Base-by-base conservation (phyloP, 805 yeast genomes). In the Wickerhamiella dianesei region DNA sequence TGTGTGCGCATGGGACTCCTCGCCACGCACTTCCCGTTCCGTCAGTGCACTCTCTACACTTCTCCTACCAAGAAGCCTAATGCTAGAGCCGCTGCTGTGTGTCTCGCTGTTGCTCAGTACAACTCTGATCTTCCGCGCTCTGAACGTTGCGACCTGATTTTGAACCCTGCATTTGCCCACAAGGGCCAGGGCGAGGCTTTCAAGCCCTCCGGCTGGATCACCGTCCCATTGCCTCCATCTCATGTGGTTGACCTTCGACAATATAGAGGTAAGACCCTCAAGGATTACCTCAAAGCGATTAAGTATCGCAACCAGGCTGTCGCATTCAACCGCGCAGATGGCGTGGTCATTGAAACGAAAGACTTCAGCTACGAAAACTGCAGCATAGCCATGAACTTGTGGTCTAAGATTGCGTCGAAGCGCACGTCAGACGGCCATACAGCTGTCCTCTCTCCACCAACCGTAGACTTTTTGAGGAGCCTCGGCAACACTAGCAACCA, bases 21-120 rank as follows among this genome's bases (percentile, higher is more conserved):
- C 21, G 72, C 68, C 1, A 67, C 68, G 44, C 73, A 69, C 52
- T 69, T 72, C 73, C 73, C 73, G 12, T 69, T 69, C 53, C 57
- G 69, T 8, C 64, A 69, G 48, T 54, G 70, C 4, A 64, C 65
- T 21, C 64, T 67, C 49, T 69, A 63, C 50, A 63, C 68, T 18
- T 53, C 67, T n/a, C 60, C 64, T 13, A 61, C 70, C 3, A 61
- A 57, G 46, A 61, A 63, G 47, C 71, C 72, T 2, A 64, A 67
- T 14, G 70, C 71, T 2, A 57, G 72, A 20, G 56, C 64, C 22
- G 70, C 70, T 1, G 70, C 70, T 2, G 59, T 69, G 9, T 55
- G 66, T 50, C 56, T 66, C 19, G 65, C 72, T 0, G 54, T 69
- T 40, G 53, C 64, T 1, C 55, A 59, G 18, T 69, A 70, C 68